Conservation (phyloP, 768 basidiomycete genomes). For the Dendrothele bispora region DNA sequence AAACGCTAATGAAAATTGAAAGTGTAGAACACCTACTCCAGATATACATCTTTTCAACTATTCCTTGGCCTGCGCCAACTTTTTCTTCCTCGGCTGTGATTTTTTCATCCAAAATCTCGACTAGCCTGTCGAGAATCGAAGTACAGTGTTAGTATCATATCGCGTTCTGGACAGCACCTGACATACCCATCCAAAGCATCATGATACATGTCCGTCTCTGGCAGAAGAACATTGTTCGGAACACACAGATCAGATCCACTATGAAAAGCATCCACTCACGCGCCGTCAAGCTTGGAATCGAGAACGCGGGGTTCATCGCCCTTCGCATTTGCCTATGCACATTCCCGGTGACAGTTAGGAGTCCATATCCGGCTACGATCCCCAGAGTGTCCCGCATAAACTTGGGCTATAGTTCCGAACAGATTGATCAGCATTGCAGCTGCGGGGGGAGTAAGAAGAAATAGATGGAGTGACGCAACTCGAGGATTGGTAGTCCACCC, state of each 20-base stretch:
- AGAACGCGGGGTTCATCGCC: constrained; percentile 54
- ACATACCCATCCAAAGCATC: constrained; percentile 43
- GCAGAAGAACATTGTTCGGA: no score
- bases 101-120: no score
- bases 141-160: background rate
- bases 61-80: no score
- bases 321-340: constrained; percentile 51
- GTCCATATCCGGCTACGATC: constrained; percentile 42
- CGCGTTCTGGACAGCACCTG: background rate
- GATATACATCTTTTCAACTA: constrained; percentile 42
- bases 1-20: background rate
- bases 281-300: constrained; percentile 39
- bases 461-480: no score
- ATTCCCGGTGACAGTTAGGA: constrained; percentile 49
- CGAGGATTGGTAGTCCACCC: constrained; percentile 48
- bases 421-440: background rate
- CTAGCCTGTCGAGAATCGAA: no score
- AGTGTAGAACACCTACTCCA: constrained; percentile 55
- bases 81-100: no score
- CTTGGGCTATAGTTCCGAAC: constrained; percentile 37
- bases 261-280: constrained; percentile 23
- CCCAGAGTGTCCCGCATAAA: constrained; percentile 44
- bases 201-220: constrained; percentile 49
- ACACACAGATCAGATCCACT: no score
- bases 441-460: background rate